phyloP scores from a whole-genome alignment of 371 early-diverging fungal species.

The Coemansia sp. region DNA sequence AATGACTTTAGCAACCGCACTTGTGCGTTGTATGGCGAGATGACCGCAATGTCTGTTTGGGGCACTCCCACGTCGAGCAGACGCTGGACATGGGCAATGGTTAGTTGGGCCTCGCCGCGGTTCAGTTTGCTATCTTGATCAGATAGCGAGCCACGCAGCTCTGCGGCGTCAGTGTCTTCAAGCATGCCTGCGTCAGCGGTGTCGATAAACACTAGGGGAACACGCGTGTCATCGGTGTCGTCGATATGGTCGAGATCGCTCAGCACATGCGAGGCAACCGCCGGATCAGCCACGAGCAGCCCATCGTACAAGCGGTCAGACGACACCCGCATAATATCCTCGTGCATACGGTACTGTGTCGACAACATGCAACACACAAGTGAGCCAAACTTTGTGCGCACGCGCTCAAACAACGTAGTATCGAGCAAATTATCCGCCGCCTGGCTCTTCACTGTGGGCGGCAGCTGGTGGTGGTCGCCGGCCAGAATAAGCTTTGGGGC shows the following conservation, averaged over 20 bases:
- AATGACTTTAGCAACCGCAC: slow-evolving; percentile 58
- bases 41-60: slow-evolving; percentile 73
- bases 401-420: slow-evolving; percentile 72
- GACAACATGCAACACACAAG: slow-evolving; percentile 67
- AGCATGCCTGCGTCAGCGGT: slow-evolving; percentile 69
- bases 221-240: slow-evolving; percentile 38
- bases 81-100: slow-evolving; percentile 59
- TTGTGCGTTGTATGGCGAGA: slow-evolving; percentile 85
- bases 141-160: slow-evolving; percentile 65
- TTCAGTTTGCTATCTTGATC: slow-evolving; percentile 56
- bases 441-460: slow-evolving; percentile 9
- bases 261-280: slow-evolving; percentile 68
- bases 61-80: slow-evolving; percentile 66
- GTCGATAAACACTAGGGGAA: slow-evolving; percentile 64
- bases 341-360: slow-evolving; percentile 90
- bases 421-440: slow-evolving; percentile 39
- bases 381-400: slow-evolving; percentile 61
- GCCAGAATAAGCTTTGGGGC: slow-evolving; percentile 83
- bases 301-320: slow-evolving; percentile 65
- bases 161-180: slow-evolving; percentile 62
- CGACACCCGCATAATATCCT: slow-evolving; percentile 78
- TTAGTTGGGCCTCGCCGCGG: slow-evolving; percentile 72
- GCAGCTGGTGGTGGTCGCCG: slow-evolving; percentile 92
- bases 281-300: slow-evolving; percentile 64
- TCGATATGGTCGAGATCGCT: slow-evolving; percentile 63